phyloP scores from a whole-genome alignment of 345 rosid genomes.

The Combretum micranthum region DNA sequence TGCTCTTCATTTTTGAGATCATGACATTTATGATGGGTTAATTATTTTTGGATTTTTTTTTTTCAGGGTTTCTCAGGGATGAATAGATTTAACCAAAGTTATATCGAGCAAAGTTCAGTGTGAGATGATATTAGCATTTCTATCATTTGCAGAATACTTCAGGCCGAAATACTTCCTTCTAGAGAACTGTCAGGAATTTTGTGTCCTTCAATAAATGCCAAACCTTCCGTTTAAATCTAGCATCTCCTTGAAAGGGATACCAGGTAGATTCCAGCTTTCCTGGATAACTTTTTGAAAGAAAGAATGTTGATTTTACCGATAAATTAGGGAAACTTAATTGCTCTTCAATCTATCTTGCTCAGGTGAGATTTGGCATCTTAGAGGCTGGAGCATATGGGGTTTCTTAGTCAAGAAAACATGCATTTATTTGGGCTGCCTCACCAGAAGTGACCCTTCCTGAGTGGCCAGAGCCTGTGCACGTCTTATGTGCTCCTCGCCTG shows the following conservation, averaged over 20 bases:
- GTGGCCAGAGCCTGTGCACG: conserved; percentile 99
- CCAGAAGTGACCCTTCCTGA: conserved; percentile 83
- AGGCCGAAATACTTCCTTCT: conserved; percentile 83
- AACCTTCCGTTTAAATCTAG: conserved; percentile 70
- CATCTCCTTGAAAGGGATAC: conserved; percentile 53
- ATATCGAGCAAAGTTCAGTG: conserved; percentile 83
- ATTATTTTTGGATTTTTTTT: neutral
- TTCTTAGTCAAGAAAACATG: conserved; percentile 81
- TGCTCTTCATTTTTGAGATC: neutral
- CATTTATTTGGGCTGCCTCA: conserved; percentile 91
- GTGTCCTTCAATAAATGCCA: conserved; percentile 79
- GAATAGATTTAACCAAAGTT: conserved; percentile 72
- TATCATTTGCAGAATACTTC: conserved; percentile 78
- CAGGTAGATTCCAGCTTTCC: conserved; percentile 22
- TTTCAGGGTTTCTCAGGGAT: conserved; percentile 85
- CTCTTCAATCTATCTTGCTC: neutral
- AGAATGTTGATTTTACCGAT: neutral
- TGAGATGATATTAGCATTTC: conserved; percentile 46
- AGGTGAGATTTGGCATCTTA: conserved; percentile 95
- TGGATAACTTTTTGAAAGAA: neutral
- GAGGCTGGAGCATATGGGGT: conserved; percentile 95
- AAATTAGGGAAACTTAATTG: neutral
- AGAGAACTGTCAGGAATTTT: conserved; percentile 83
- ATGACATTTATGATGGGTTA: neutral
- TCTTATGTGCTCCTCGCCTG: conserved; percentile 55